phyloP scores from a whole-genome alignment of 1,284 basidiomycete species.

The Cryptococcus amylolentus region DNA sequence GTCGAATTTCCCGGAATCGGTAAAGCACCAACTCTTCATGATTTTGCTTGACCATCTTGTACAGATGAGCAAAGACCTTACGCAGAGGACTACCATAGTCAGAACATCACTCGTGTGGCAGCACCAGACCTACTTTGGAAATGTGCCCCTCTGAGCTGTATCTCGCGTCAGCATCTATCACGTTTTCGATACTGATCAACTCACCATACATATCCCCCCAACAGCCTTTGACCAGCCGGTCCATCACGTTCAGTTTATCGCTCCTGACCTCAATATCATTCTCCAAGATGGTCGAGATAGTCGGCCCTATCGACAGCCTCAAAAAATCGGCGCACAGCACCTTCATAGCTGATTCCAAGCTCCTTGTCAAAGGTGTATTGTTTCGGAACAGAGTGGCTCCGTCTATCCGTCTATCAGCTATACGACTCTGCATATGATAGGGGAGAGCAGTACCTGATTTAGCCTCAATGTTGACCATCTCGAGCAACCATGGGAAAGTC shows the following conservation, averaged over 20 bases:
- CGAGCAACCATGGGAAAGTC: conserved; percentile 13
- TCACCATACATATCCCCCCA: conserved; percentile 31
- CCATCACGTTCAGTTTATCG: conserved; percentile 8
- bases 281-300: conserved; percentile 13
- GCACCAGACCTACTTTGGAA: conserved; percentile 23
- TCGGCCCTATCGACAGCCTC: conserved; percentile 22
- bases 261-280: neutral
- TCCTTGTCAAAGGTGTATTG: conserved; percentile 30
- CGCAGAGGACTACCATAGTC: conserved; percentile 18
- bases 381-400: conserved; percentile 31
- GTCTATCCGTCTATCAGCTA: conserved; percentile 8
- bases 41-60: conserved; percentile 22
- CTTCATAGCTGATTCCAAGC: conserved; percentile 30
- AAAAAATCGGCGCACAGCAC: conserved; percentile 29
- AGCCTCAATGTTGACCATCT: conserved; percentile 19
- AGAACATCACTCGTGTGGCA: neutral
- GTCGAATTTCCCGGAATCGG: neutral
- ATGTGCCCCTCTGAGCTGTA: conserved; percentile 21
- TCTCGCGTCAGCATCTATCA: neutral
- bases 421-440: conserved; percentile 2
- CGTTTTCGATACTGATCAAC: neutral
- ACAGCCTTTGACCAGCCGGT: conserved; percentile 17
- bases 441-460: conserved; percentile 6
- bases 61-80: conserved; percentile 23
- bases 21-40: conserved; percentile 18